Conservation (phyloP, 306 rosid species). For the Purshia tridentata region DNA sequence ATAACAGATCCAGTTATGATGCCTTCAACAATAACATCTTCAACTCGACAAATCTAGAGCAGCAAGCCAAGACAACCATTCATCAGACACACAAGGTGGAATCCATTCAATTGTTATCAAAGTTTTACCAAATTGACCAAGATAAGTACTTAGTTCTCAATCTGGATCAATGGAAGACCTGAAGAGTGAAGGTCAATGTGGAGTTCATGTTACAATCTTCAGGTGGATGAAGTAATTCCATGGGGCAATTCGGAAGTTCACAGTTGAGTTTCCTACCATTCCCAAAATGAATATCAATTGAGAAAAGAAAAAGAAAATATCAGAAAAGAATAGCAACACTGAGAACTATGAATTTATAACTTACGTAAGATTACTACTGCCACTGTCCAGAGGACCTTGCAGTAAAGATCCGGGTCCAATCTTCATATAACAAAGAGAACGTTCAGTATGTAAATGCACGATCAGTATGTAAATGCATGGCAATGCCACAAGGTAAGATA, state of each 20-base stretch:
- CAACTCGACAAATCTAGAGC: slow-evolving; percentile 90
- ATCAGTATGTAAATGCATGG: slow-evolving; percentile 28
- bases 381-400: slow-evolving; percentile 75
- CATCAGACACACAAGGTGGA: slow-evolving; percentile 18
- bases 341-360: slow-evolving; percentile 31
- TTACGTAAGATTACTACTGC: slow-evolving; percentile 48
- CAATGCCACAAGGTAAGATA: background rate
- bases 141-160: slow-evolving; percentile 38
- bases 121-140: slow-evolving; percentile 25
- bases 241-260: slow-evolving; percentile 70
- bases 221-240: slow-evolving; percentile 88
- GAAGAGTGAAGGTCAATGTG: slow-evolving; percentile 89
- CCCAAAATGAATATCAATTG: slow-evolving; percentile 25
- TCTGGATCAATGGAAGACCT: slow-evolving; percentile 60
- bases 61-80: slow-evolving; percentile 37
- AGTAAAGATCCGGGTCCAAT: slow-evolving; percentile 84
- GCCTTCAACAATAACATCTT: slow-evolving; percentile 72
- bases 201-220: slow-evolving; percentile 98
- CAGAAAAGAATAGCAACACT: background rate
- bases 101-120: slow-evolving; percentile 15
- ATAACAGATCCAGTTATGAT: slow-evolving; percentile 79
- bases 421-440: slow-evolving; percentile 45
- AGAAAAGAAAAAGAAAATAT: slow-evolving; percentile 4
- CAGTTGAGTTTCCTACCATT: slow-evolving; percentile 70
- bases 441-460: slow-evolving; percentile 29